Base-by-base conservation (phyloP, 495 filamentous ascomycete species). In the Aspergillus ostianus region DNA sequence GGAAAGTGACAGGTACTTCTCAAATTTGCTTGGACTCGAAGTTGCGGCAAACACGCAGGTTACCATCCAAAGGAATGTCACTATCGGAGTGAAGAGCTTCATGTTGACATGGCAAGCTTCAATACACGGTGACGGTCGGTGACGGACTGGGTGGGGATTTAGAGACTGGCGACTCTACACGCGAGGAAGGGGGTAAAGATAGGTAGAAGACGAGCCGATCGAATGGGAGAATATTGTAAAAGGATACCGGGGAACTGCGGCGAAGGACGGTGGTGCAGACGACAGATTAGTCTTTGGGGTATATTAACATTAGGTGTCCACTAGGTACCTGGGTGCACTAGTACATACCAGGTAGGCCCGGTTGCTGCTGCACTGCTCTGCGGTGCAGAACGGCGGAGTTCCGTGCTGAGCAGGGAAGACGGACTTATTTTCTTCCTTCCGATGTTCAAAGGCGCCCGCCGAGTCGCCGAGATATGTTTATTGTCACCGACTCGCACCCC, bases 1-100 rank as follows among this genome's bases (percentile, higher is more conserved):
- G 44, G 89, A 83, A 65, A 89, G 84, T 52, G 81, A 62, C 67
- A 89, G 84, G 76, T 88, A 92, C 55, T 79, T 76, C 50, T 83
- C 69, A 74, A 95, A 96, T 53, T 78, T 84, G 58, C 74, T 70
- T 9, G 56, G 32, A 1, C 64, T 56, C 3, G 72, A 47, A 23
- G 61, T 63, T 27, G 67, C 66, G 53, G 70, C 69, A 41, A 77
- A 53, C 8, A 71, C 67, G 47, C 56, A 82, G 80, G 64, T 85
- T 65, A 66, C 70, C 59, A 68, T 77, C 75, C 58, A 84, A 61
- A 67, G 84, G 66, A 67, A 78, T 63, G 68, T 88, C 74, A 66
- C 84, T 46, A 63, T 78, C 62, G 60, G 81, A 29, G 73, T 75
- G 59, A 90, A 77, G 58, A 85, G 68, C 67, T 83, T 81, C 73